Evolutionary conservation across 2,329 filamentous ascomycete species (phyloP), one percentile per base, ranked within the genome.

Genomic region (Botrytis galanthina): DNA sequence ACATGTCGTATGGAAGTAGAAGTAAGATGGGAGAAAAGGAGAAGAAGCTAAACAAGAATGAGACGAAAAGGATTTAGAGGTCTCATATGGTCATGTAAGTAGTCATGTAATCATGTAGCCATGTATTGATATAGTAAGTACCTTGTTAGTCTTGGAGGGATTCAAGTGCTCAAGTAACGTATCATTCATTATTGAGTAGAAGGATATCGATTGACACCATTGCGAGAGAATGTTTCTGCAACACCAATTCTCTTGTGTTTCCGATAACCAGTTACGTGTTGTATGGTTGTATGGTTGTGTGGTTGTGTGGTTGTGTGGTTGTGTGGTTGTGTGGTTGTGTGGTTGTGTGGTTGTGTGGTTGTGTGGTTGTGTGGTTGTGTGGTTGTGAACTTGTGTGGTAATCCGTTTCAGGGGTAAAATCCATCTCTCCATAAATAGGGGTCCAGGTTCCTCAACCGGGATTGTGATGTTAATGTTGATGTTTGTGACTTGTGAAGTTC

Each of bases 371-470:
- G 8, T 37, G 35, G 35, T 7, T 6, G 35, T 37, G 35, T 37
- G 35, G 35, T 37, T 37, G 37, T 37, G 4, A 8, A 8, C 7
- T 37, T 9, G 37, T 37, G 37, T 60, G 32, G 32, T 42, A 5
- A 26, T n/a, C 42, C 9, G 37, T 42, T 60, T 70, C 67, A 70
- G 67, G 67, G 67, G 67, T 70, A 70, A 44, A 57, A 32, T 60
- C 35, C 64, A 37, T 37, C n/a, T 16, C 39, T 51, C 35, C 64
- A 35, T 29, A 67, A 39, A 54, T 39, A 29, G 26, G 10, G 42
- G 29, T 37, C 60, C 60, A 63, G 7, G n/a, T 57, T 29, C n/a
- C n/a, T 16, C 51, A 26, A 35, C 62, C 32, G 20, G 42, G 62
- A 64, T 66, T 10, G n/a, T 63, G 61, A 63, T 29, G 20, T 12